Conservation (phyloP, 2,329 filamentous ascomycete species). For the Ophiostoma himal-ulmi region DNA sequence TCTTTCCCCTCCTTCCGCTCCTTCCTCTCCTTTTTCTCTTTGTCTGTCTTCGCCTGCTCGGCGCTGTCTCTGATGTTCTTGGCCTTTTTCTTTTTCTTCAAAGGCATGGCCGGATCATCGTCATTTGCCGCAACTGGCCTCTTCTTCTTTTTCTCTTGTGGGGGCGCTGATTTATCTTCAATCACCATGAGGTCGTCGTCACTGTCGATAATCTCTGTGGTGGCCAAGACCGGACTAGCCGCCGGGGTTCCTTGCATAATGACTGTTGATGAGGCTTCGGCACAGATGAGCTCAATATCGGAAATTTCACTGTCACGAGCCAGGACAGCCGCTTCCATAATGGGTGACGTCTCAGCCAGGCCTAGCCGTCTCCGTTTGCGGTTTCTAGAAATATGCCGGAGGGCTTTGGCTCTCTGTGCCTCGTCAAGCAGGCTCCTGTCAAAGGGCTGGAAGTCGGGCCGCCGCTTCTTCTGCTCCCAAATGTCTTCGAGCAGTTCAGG, state of each 20-base stretch:
- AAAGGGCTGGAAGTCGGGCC: slow-evolving; percentile 34
- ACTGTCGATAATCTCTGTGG: neutral
- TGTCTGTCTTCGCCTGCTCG: neutral
- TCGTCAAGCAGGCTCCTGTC: slow-evolving; percentile 36
- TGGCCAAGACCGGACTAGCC: neutral
- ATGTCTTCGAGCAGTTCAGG: slow-evolving; percentile 34
- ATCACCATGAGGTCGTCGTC: slow-evolving; percentile 12
- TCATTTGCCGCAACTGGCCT: neutral
- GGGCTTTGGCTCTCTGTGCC: slow-evolving; percentile 17
- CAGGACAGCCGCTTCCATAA: slow-evolving; percentile 17
- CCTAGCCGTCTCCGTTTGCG: slow-evolving; percentile 39
- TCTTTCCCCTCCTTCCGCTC: neutral
- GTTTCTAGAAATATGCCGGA: slow-evolving; percentile 39
- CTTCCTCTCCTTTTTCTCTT: neutral
- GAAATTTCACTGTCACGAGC: neutral
- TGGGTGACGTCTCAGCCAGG: slow-evolving; percentile 30
- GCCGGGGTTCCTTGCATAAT: neutral
- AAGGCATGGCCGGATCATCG: neutral
- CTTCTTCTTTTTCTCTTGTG: slow-evolving; percentile 14
- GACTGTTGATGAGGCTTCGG: neutral
- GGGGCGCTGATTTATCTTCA: neutral
- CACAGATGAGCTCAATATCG: neutral
- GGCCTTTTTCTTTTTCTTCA: slow-evolving; percentile 7
- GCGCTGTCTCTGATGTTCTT: neutral
- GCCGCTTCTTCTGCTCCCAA: slow-evolving; percentile 42